Percentiles rank a stretch among this genome's conserved stretches.
These are phyloP conservation scores for Talaromyces albobiverticillius DNA, from an alignment of 2,329 filamentous ascomycete genomes.

Conservation along the genomic window DNA sequence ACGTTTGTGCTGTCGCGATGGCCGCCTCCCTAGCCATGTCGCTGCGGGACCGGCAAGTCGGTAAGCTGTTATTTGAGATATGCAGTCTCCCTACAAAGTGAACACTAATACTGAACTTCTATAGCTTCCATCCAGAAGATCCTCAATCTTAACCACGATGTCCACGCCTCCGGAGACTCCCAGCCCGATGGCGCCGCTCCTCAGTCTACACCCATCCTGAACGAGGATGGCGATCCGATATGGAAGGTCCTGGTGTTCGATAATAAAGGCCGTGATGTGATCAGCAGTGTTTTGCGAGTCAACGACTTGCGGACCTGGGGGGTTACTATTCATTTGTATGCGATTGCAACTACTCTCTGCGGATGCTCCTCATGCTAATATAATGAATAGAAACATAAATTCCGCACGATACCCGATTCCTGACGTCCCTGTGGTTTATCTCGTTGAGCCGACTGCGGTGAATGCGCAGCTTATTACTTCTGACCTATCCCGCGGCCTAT, in stretches of 20 bases:
- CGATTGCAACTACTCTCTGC: constrained; percentile 1
- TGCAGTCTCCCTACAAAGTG: not conserved
- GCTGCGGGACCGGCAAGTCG: constrained; percentile 70
- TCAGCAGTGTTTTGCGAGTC: constrained; percentile 91
- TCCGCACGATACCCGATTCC: constrained; percentile 84
- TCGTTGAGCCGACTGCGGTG: constrained; percentile 80
- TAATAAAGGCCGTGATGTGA: constrained; percentile 85
- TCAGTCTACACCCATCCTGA: constrained; percentile 74
- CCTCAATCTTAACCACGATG: constrained; percentile 83
- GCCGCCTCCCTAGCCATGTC: constrained; percentile 55
- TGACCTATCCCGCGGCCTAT: constrained; percentile 83
- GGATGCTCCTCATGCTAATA: constrained; percentile 19
- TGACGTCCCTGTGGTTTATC: constrained; percentile 92
- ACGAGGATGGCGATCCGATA: constrained; percentile 84
- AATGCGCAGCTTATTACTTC: constrained; percentile 81
- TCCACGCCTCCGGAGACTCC: constrained; percentile 52
- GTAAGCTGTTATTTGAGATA: constrained; percentile 47
- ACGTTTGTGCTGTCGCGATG: constrained; percentile 42
- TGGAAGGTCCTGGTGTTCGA: constrained; percentile 99
- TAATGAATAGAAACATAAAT: constrained; percentile 66
- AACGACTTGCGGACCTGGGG: constrained; percentile 90
- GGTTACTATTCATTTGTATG: constrained; percentile 92
- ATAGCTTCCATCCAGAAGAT: constrained; percentile 90
- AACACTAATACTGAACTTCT: not conserved
- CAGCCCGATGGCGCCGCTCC: constrained; percentile 63